Percentiles rank a stretch among this genome's conserved stretches.
Conservation (phyloP, 371 early-diverging fungal genomes). For the Synchytrium microbalum region DNA sequence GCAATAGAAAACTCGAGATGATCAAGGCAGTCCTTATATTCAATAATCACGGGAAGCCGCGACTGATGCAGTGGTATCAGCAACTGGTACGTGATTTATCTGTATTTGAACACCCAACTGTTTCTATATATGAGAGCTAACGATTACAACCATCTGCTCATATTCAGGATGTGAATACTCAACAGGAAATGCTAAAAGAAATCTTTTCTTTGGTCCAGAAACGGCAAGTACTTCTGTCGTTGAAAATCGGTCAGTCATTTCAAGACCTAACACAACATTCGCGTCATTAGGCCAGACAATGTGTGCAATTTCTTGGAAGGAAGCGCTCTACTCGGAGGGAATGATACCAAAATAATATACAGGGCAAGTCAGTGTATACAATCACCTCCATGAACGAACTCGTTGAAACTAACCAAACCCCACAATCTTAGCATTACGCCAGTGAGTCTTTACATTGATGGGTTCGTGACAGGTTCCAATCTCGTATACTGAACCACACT, state of each 20-base stretch:
- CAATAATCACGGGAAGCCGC: conserved; percentile 92
- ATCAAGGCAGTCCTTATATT: conserved; percentile 92
- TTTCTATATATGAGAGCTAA: not conserved
- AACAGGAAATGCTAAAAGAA: conserved; percentile 75
- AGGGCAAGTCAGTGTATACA: conserved; percentile 32
- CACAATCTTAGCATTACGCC: conserved; percentile 42
- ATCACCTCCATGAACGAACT: not conserved
- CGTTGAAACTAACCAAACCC: not conserved
- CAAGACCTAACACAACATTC: not conserved
- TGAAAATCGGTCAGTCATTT: too few species aligned
- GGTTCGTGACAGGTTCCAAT: not conserved
- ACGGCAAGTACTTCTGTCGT: too few species aligned
- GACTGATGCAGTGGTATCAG: conserved; percentile 85
- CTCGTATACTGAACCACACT: conserved; percentile 14
- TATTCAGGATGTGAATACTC: conserved; percentile 64
- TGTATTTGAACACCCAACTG: not conserved
- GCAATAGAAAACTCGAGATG: conserved; percentile 20
- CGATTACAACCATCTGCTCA: not conserved
- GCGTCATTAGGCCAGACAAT: conserved; percentile 57
- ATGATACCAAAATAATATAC: conserved; percentile 86
- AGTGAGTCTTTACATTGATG: conserved; percentile 20
- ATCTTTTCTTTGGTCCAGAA: conserved; percentile 75
- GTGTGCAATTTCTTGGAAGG: conserved; percentile 90
- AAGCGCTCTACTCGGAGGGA: conserved; percentile 69
- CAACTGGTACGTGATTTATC: conserved; percentile 70